Conservation (phyloP, 352 stramenopile genomes). For the Elongisporangium anandrum region DNA sequence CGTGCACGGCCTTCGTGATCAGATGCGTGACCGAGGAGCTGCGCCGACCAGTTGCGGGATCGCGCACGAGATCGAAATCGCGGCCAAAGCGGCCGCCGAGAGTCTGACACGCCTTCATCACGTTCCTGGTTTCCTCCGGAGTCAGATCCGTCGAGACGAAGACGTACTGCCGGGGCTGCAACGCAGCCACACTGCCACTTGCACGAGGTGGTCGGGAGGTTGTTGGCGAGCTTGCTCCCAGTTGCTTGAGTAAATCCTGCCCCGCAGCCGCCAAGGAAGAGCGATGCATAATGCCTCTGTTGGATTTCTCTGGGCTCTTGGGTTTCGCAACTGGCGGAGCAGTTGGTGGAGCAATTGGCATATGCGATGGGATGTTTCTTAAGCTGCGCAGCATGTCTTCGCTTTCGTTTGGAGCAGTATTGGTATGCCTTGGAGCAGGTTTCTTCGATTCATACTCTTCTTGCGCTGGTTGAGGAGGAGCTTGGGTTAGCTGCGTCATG, state of each 20-base stretch:
- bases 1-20: slow-evolving; percentile 60
- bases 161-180: slow-evolving; percentile 21
- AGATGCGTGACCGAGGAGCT: slow-evolving; percentile 69
- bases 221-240: background rate
- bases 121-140: slow-evolving; percentile 41
- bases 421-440: background rate
- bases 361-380: background rate
- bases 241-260: background rate
- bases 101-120: slow-evolving; percentile 49
- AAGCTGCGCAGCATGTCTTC: slow-evolving; percentile 1
- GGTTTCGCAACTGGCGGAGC: too few species aligned
- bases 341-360: background rate
- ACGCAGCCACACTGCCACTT: background rate
- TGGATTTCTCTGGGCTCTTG: background rate
- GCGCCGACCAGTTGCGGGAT: slow-evolving; percentile 29
- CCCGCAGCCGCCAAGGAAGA: background rate
- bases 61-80: slow-evolving; percentile 62
- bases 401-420: background rate
- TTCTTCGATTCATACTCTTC: slow-evolving; percentile 7
- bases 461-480: background rate
- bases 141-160: slow-evolving; percentile 62
- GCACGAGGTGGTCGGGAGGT: slow-evolving; percentile 1
- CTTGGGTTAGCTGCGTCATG: background rate
- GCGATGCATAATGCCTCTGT: background rate
- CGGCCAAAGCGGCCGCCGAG: slow-evolving; percentile 70